phyloP scores from a whole-genome alignment of 108 stramenopile species.

The Hondaea fermentalgiana region DNA sequence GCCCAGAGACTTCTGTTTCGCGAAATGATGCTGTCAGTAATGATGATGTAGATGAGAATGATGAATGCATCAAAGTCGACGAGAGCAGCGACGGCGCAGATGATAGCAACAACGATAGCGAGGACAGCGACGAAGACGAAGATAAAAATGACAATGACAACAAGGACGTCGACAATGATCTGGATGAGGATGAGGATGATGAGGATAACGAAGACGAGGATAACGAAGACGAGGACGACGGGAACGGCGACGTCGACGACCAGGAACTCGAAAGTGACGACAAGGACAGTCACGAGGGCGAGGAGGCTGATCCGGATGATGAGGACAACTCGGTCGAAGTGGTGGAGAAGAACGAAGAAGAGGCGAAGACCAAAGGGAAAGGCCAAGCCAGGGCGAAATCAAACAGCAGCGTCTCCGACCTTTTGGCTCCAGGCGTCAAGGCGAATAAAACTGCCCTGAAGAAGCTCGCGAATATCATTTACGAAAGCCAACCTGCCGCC shows the following conservation, averaged over 20 bases:
- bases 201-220: conserved; percentile 27
- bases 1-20: no score
- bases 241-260: conserved; percentile 16
- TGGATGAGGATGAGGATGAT: conserved; percentile 15
- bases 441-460: no score
- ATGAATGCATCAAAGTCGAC: conserved; percentile 25
- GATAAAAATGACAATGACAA: conserved; percentile 6
- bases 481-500: no score
- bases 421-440: no score
- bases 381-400: no score
- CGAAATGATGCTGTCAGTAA: not conserved
- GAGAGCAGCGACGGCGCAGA: conserved; percentile 39
- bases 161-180: conserved; percentile 29
- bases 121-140: conserved; percentile 21
- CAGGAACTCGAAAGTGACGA: conserved; percentile 25
- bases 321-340: no score
- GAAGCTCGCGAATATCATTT: no score
- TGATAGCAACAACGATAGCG: conserved; percentile 23
- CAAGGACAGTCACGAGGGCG: not conserved
- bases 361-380: no score
- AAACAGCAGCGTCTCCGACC: no score
- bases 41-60: not conserved
- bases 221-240: not conserved
- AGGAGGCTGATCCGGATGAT: not conserved
- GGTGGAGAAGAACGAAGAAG: no score